These are phyloP conservation scores for Cryphonectria naterciae DNA, from an alignment of 2,329 filamentous ascomycete genomes.

Conservation along the genomic window DNA sequence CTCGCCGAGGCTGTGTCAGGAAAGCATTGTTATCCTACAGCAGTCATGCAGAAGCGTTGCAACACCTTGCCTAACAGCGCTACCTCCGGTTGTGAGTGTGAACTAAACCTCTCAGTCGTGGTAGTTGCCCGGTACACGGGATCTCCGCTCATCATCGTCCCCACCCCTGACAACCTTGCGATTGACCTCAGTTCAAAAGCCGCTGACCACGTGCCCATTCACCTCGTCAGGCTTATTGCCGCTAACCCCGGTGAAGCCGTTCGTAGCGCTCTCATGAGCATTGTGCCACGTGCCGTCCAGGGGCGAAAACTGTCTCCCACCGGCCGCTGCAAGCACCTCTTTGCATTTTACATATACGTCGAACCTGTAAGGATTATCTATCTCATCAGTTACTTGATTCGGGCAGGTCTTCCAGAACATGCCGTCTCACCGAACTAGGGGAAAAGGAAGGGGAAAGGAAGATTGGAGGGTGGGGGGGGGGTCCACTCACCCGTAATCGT, in stretches of 20 bases:
- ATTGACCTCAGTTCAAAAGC: background rate
- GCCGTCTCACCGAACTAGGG: background rate
- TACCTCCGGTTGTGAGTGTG: too few relatives aligned
- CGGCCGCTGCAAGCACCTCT: conserved; percentile 12
- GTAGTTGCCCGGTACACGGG: too few relatives aligned
- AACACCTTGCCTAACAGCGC: too few relatives aligned
- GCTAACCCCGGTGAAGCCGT: background rate
- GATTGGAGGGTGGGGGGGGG: background rate
- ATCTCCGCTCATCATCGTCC: too few relatives aligned
- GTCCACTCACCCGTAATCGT: background rate
- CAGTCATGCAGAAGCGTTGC: too few relatives aligned
- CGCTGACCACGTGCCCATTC: too few relatives aligned
- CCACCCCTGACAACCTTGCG: background rate
- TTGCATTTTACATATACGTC: conserved; percentile 27
- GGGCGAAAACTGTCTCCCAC: background rate
- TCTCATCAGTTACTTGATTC: conserved; percentile 12
- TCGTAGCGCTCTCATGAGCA: background rate
- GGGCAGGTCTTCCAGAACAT: conserved; percentile 17
- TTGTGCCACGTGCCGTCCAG: background rate
- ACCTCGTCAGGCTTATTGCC: background rate
- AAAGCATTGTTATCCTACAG: too few relatives aligned
- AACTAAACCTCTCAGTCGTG: too few relatives aligned
- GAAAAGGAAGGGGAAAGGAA: background rate
- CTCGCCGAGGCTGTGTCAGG: background rate
- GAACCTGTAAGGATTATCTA: background rate